Percentiles rank a stretch among this genome's conserved stretches.
phyloP scores from a whole-genome alignment of 176 grass and related monocot genomes.

The Musa schizocarpa region DNA sequence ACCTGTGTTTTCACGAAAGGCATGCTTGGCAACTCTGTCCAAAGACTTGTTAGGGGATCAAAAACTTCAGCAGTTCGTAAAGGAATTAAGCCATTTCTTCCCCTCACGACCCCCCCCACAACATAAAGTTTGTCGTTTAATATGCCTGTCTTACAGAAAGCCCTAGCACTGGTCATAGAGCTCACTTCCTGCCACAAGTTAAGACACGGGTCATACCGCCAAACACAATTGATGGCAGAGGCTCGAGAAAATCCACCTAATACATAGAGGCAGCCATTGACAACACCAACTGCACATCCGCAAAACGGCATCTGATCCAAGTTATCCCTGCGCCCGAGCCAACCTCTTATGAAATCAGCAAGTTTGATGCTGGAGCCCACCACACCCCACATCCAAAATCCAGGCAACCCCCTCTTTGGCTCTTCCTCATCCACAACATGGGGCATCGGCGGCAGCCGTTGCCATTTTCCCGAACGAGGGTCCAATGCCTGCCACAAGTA shows the following conservation, averaged over 20 bases:
- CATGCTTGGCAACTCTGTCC: slow-evolving; percentile 60
- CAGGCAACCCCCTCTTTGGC: slow-evolving; percentile 24
- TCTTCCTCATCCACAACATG: slow-evolving; percentile 29
- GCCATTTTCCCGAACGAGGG: slow-evolving; percentile 45
- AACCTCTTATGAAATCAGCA: slow-evolving; percentile 47
- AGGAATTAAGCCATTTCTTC: slow-evolving; percentile 41
- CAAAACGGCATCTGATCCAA: slow-evolving; percentile 46
- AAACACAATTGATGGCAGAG: slow-evolving; percentile 45
- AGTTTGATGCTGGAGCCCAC: slow-evolving; percentile 67
- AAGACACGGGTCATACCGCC: slow-evolving; percentile 57
- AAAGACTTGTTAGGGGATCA: slow-evolving; percentile 51
- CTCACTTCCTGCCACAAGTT: slow-evolving; percentile 72
- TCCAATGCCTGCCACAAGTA: slow-evolving; percentile 66
- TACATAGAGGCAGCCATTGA: slow-evolving; percentile 60
- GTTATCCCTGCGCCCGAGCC: slow-evolving; percentile 43
- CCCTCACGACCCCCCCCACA: slow-evolving; percentile 60
- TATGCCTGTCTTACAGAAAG: slow-evolving; percentile 60
- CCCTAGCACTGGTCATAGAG: slow-evolving; percentile 52
- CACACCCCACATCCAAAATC: slow-evolving; percentile 61
- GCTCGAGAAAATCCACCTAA: slow-evolving; percentile 60
- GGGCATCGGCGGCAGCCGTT: slow-evolving; percentile 63
- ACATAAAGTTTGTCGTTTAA: slow-evolving; percentile 80
- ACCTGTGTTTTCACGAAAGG: slow-evolving; percentile 47
- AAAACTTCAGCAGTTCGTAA: slow-evolving; percentile 68
- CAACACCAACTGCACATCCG: slow-evolving; percentile 36